phyloP scores from a whole-genome alignment of 306 rosid species.

The Cucumis hystrix region DNA sequence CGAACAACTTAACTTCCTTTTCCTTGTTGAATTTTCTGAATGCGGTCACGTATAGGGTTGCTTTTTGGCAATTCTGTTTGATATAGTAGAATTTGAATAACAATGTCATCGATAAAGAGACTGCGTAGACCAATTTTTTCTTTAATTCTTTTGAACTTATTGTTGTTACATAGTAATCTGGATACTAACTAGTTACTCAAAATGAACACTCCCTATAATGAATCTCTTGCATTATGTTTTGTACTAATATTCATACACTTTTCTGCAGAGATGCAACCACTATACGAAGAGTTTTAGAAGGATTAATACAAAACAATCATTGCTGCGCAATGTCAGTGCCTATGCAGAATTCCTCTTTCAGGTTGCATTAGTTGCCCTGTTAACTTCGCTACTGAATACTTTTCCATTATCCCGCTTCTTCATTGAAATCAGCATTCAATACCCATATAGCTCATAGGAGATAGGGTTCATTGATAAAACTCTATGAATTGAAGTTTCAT shows the following conservation, averaged over 20 bases:
- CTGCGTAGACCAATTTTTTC: neutral
- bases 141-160: neutral
- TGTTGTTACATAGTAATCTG: neutral
- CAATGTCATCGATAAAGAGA: neutral
- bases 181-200: neutral
- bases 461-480: neutral
- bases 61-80: neutral
- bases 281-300: constrained; percentile 35
- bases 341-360: constrained; percentile 67
- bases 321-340: constrained; percentile 32
- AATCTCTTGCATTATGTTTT: neutral
- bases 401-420: neutral
- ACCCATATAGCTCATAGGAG: neutral
- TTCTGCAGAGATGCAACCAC: constrained; percentile 39
- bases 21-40: neutral
- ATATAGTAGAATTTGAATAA: neutral
- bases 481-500: neutral
- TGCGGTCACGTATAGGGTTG: neutral
- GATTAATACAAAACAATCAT: constrained; percentile 28
- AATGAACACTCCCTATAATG: neutral
- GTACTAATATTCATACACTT: neutral
- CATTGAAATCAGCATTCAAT: neutral
- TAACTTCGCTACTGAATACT: neutral
- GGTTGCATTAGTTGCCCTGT: constrained; percentile 24
- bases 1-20: neutral